Percentiles rank a stretch among this genome's conserved stretches.
Conservation (phyloP, 768 basidiomycete genomes). For the Pleurotus salmoneostramineus region DNA sequence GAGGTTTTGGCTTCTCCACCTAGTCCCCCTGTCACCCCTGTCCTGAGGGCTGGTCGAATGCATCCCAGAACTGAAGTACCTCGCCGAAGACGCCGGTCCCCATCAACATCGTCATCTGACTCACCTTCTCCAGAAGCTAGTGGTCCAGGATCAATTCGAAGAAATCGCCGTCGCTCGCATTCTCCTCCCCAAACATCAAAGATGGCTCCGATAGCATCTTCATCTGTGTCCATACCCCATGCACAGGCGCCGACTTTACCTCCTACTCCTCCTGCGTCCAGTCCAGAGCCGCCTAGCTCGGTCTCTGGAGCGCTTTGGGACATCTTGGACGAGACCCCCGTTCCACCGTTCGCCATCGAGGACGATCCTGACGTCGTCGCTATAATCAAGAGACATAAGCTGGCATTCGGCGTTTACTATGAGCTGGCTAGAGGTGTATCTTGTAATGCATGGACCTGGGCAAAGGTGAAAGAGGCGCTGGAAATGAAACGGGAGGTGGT, state of each 20-base stretch:
- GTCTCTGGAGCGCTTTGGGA: neutral
- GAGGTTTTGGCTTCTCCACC: too few species aligned
- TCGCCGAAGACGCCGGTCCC: too few species aligned
- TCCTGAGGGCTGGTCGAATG: neutral
- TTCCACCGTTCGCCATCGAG: slow-evolving; percentile 26
- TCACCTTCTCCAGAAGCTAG: too few species aligned
- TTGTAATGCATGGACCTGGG: slow-evolving; percentile 36
- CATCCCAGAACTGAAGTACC: too few species aligned
- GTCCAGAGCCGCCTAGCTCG: neutral
- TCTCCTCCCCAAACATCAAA: too few species aligned
- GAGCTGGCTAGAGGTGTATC: slow-evolving; percentile 41
- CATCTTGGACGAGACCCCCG: neutral
- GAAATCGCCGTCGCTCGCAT: too few species aligned
- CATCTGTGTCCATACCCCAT: too few species aligned
- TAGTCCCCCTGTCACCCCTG: too few species aligned
- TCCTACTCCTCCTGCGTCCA: neutral
- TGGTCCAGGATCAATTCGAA: too few species aligned
- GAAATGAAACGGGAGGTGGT: neutral
- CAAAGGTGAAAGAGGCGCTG: slow-evolving; percentile 13
- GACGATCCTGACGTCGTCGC: slow-evolving; percentile 29
- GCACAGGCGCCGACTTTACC: too few species aligned
- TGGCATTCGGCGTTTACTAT: slow-evolving; percentile 44
- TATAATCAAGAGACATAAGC: slow-evolving; percentile 28
- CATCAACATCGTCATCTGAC: too few species aligned
- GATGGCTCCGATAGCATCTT: too few species aligned